Conservation (phyloP, 1,284 basidiomycete genomes). For the Sporisorium iseilematis-ciliati region DNA sequence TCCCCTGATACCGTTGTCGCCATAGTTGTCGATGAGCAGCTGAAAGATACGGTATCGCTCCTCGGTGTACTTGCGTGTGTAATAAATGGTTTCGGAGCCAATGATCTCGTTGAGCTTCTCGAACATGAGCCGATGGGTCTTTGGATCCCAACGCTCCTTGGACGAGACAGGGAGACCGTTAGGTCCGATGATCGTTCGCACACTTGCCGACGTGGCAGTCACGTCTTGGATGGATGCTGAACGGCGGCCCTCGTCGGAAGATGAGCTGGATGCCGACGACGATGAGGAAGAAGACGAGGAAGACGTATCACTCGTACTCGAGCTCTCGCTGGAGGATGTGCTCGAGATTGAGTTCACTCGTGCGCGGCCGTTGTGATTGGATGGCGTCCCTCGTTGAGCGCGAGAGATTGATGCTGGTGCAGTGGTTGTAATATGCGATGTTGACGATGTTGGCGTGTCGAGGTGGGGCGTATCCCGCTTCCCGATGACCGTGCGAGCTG, state of each 20-base stretch:
- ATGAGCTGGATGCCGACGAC: conserved; percentile 14
- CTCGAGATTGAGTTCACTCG: conserved; percentile 18
- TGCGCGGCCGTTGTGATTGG: conserved; percentile 2
- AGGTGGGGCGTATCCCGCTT: not conserved
- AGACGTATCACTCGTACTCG: conserved; percentile 11
- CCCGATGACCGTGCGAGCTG: not conserved
- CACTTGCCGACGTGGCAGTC: conserved; percentile 28
- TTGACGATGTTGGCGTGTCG: not conserved
- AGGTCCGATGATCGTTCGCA: conserved; percentile 31
- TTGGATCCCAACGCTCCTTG: conserved; percentile 44
- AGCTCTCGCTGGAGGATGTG: conserved; percentile 13
- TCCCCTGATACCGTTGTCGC: conserved; percentile 40
- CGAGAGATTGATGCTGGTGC: not conserved
- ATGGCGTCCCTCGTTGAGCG: not conserved
- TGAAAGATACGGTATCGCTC: conserved; percentile 46
- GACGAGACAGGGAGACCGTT: conserved; percentile 38
- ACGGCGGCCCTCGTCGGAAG: conserved; percentile 13
- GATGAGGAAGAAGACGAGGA: conserved; percentile 8
- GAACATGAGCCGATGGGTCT: conserved; percentile 46
- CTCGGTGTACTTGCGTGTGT: conserved; percentile 38
- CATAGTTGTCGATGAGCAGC: conserved; percentile 41
- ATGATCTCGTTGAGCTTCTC: conserved; percentile 53
- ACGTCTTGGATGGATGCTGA: conserved; percentile 43
- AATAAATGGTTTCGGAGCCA: conserved; percentile 32
- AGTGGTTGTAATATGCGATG: not conserved